These are phyloP conservation scores for Carex arenaria DNA, from an alignment of 202 grass and related monocot species.

Conservation along the genomic window DNA sequence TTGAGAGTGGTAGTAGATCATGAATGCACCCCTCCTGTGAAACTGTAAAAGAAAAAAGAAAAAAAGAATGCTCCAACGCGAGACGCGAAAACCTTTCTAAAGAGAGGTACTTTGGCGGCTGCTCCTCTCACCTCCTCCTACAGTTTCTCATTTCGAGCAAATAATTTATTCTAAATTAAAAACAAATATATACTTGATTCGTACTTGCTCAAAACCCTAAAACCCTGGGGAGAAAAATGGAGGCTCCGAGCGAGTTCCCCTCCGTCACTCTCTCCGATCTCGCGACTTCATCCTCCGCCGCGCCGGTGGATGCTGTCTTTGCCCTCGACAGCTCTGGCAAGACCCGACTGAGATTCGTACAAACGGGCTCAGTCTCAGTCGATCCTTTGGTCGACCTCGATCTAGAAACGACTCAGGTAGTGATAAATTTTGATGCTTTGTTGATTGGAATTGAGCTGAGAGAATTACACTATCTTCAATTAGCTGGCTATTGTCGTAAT, in stretches of 20 bases:
- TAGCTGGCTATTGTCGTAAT: background rate
- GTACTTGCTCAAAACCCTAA: conserved; percentile 15
- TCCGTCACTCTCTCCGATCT: conserved; percentile 55
- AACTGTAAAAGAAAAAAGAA: background rate
- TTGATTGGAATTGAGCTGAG: conserved; percentile 4
- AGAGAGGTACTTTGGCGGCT: conserved; percentile 1
- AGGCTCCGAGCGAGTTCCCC: conserved; percentile 36
- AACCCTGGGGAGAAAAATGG: conserved; percentile 7
- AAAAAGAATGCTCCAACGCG: background rate
- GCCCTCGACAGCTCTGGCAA: conserved; percentile 21
- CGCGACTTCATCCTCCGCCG: conserved; percentile 20
- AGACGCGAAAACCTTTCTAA: background rate
- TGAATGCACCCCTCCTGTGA: background rate
- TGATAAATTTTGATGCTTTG: conserved; percentile 13
- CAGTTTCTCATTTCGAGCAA: background rate
- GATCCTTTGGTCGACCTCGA: conserved; percentile 38
- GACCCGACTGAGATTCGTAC: conserved; percentile 43
- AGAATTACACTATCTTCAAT: background rate
- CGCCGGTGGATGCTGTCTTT: conserved; percentile 41
- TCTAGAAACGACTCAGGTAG: conserved; percentile 65
- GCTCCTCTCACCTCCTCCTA: background rate
- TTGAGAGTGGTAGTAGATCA: background rate
- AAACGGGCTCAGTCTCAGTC: conserved; percentile 14
- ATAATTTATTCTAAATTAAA: background rate
- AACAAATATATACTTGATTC: background rate